Conservation (phyloP, 2,329 filamentous ascomycete genomes). For the Fusarium buxicola region DNA sequence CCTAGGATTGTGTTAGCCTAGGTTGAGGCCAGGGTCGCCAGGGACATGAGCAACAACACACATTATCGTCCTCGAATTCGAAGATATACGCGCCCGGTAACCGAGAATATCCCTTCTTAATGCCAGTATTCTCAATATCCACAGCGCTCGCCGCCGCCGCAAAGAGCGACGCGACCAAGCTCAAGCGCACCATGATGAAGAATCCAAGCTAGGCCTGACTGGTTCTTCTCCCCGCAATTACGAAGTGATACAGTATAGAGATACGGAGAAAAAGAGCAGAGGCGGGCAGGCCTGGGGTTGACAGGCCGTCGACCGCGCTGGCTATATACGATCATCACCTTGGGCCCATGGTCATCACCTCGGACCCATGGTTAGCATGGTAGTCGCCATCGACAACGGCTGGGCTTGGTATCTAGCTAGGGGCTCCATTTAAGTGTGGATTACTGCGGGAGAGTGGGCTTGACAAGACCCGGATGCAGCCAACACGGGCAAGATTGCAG, state of each 20-base stretch:
- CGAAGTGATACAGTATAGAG: slow-evolving; percentile 4
- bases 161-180: slow-evolving; percentile 51
- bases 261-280: slow-evolving; percentile 1
- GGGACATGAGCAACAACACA: slow-evolving; percentile 43
- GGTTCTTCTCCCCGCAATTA: slow-evolving; percentile 23
- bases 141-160: slow-evolving; percentile 49
- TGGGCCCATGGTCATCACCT: slow-evolving; percentile 1
- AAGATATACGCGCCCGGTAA: slow-evolving; percentile 64
- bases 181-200: slow-evolving; percentile 52
- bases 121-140: slow-evolving; percentile 38
- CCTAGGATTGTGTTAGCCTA: slow-evolving; percentile 14
- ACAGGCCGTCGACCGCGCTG: neutral
- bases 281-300: slow-evolving; percentile 7
- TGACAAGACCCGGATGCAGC: neutral
- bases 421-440: slow-evolving; percentile 19
- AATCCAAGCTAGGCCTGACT: neutral
- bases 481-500: slow-evolving; percentile 13
- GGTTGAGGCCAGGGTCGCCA: rapidly evolving
- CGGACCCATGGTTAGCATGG: slow-evolving; percentile 2
- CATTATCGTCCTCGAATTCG: slow-evolving; percentile 63
- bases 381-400: slow-evolving; percentile 7
- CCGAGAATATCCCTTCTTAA: slow-evolving; percentile 37
- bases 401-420: neutral
- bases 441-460: slow-evolving; percentile 27
- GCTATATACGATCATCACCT: slow-evolving; percentile 33